Base-by-base conservation (phyloP, 345 rosid genomes). In the Gossypium bickii region DNA sequence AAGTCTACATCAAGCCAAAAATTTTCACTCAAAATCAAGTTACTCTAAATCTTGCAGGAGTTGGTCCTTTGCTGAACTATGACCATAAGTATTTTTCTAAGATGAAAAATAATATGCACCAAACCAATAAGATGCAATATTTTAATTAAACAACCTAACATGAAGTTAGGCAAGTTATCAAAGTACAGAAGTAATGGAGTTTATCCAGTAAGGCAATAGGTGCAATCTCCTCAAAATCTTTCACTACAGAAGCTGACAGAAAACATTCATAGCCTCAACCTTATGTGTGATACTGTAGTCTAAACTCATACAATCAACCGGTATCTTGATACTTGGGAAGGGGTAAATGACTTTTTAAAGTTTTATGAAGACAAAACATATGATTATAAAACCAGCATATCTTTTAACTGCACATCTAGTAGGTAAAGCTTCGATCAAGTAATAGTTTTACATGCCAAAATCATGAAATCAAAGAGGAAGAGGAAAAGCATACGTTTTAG, bases 41-140 rank as follows among this genome's bases (percentile, higher is more conserved):
- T 65, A 49, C 71, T 55, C 43, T 65, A 52, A 24, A 48, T 55
- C 77, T 64, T 47, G 16, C 49, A 20, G 53, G 41, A 51, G 8
- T 76, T 56, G 55, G 62, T 8, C 20, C 45, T 43, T 43, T 17
- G 44, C 24, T 38, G 20, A 43, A 65, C 16, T 18, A 61, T 29
- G 66, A 27, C 64, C 41, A 0, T n/a, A 4, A 18, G 27, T 2
- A 12, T 10, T n/a, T 65, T 24, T 43, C n/a, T 10, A 43, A n/a
- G 9, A 3, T 11, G 5, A 67, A 29, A 57, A 57, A 78, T 20
- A 17, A 5, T 57, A 45, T 16, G 17, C n/a, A 29, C 38, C 58
- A 47, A 78, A 73, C 48, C 11, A 68, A 63, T 48, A n/a, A 38
- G 60, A 55, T 67, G 25, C 65, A 51, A 73, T 25, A 41, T 53